Conservation (phyloP, 1,139 yeast species). For the Candida albicans region DNA sequence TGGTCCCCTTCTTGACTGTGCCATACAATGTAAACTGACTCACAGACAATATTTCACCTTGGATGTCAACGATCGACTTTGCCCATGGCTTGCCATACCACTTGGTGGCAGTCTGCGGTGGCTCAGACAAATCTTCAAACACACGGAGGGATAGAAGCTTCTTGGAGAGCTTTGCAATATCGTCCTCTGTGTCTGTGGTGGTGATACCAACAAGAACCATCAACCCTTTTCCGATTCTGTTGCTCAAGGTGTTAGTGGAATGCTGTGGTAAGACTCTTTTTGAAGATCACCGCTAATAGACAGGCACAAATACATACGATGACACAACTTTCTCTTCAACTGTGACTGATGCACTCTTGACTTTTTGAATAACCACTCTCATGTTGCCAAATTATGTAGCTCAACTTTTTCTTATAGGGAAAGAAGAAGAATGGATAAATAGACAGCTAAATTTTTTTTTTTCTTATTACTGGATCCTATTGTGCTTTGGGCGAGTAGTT, state of each 20-base stretch:
- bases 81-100: conserved; percentile 66
- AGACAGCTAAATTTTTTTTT: background rate
- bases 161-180: conserved; percentile 64
- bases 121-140: conserved; percentile 57
- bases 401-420: no score
- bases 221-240: conserved; percentile 68
- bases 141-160: conserved; percentile 65
- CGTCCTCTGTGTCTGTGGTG: conserved; percentile 71
- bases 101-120: conserved; percentile 35
- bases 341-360: conserved; percentile 80
- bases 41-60: conserved; percentile 43
- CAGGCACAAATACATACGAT: conserved; percentile 42
- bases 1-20: conserved; percentile 80
- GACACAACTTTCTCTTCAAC: conserved; percentile 74
- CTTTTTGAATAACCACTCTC: conserved; percentile 89
- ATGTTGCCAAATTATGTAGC: conserved; percentile 30
- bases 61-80: conserved; percentile 36
- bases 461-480: background rate
- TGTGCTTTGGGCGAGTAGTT: background rate
- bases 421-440: background rate
- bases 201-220: conserved; percentile 84
- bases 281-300: background rate
- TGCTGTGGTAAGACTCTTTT: no score
- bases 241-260: background rate
- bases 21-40: conserved; percentile 92